Percentiles rank a stretch among this genome's conserved stretches.
These are phyloP conservation scores for Rhododendron ovatum DNA, from an alignment of 148 eudicot genomes.

Conservation along the genomic window DNA sequence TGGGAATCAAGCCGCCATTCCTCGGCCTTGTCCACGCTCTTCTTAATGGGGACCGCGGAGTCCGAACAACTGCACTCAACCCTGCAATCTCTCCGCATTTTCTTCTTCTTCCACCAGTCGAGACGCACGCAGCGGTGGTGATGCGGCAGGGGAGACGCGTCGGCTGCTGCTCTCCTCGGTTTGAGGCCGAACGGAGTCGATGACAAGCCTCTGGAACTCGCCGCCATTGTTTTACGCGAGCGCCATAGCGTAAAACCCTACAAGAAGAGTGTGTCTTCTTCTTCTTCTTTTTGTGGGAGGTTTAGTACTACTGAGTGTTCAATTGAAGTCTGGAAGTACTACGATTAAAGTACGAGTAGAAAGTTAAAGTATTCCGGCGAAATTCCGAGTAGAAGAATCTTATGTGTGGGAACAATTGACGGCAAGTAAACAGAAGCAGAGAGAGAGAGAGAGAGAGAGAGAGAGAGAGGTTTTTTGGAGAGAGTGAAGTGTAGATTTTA, in stretches of 20 bases:
- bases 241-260: slow-evolving; percentile 18
- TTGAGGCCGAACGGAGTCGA: slow-evolving; percentile 35
- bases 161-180: slow-evolving; percentile 14
- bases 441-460: background rate
- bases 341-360: background rate
- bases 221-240: slow-evolving; percentile 35
- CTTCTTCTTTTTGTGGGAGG: no score
- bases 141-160: slow-evolving; percentile 10
- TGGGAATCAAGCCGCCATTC: slow-evolving; percentile 44
- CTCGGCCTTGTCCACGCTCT: slow-evolving; percentile 35
- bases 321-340: background rate
- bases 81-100: slow-evolving; percentile 15
- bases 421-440: background rate
- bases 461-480: background rate
- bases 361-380: background rate
- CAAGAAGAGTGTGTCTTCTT: background rate
- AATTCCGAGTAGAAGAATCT: background rate
- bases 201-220: slow-evolving; percentile 41
- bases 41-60: slow-evolving; percentile 26
- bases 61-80: slow-evolving; percentile 35
- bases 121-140: background rate
- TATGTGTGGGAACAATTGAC: background rate
- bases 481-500: background rate
- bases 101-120: slow-evolving; percentile 9
- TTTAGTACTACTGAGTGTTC: background rate